phyloP scores from a whole-genome alignment of 2,329 filamentous ascomycete species.

The Alternaria gansuensis region DNA sequence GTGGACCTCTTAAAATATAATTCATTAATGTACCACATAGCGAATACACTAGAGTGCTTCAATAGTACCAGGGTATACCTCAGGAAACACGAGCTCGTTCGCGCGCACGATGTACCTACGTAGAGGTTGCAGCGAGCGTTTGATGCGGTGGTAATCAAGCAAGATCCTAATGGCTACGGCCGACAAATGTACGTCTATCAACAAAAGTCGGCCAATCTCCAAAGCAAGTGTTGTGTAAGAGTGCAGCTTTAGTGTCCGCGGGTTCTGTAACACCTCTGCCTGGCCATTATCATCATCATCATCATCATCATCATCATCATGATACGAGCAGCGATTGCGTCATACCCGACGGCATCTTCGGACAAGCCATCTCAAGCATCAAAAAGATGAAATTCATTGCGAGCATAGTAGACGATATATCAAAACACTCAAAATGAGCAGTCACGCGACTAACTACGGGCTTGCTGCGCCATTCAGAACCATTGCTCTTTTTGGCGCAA shows the following conservation, averaged over 20 bases:
- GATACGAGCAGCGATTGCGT: conserved; percentile 10
- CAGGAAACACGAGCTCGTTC: neutral
- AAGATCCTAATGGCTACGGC: too few relatives aligned
- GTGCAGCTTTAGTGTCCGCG: neutral
- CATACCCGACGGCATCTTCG: neutral
- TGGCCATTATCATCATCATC: neutral
- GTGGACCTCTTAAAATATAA: too few relatives aligned
- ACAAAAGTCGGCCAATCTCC: neutral
- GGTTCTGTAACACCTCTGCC: neutral
- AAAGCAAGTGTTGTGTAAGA: neutral
- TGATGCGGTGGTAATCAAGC: neutral
- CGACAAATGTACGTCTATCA: neutral
- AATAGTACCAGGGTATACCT: fast-evolving
- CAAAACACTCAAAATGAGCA: neutral
- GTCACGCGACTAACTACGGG: conserved; percentile 3
- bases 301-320: neutral
- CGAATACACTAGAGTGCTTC: neutral
- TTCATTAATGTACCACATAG: neutral
- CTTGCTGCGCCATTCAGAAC: neutral
- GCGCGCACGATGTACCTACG: neutral
- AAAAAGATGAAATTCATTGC: neutral
- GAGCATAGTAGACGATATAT: neutral
- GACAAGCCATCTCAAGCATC: neutral
- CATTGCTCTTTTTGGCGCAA: conserved; percentile 25
- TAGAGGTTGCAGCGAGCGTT: neutral